Percentiles rank a stretch among this genome's conserved stretches.
Conservation (phyloP, 208 protist species). For the Trypanosoma melophagium region DNA sequence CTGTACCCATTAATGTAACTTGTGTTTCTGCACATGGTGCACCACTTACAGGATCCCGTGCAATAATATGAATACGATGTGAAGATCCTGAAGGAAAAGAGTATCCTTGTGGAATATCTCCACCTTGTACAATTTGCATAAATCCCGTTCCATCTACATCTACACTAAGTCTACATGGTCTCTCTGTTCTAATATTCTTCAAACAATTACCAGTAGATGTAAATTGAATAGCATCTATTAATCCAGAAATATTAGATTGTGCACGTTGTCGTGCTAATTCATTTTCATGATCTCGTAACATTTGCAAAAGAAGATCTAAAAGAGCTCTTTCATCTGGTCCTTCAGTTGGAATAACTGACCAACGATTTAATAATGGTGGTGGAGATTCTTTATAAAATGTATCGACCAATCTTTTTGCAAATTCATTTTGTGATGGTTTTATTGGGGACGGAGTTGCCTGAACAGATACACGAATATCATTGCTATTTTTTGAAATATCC, state of each 20-base stretch:
- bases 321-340: constrained; percentile 21
- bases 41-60: constrained; percentile 48
- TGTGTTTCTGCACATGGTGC: constrained; percentile 37
- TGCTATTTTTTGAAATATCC: neutral
- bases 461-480: constrained; percentile 14
- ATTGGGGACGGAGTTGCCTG: neutral
- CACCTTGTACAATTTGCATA: constrained; percentile 55
- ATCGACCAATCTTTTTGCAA: constrained; percentile 22
- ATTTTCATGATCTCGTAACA: constrained; percentile 25
- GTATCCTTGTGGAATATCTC: constrained; percentile 52
- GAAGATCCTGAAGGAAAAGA: constrained; percentile 31
- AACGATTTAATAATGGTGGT: constrained; percentile 14
- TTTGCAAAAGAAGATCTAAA: constrained; percentile 23
- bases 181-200: constrained; percentile 60
- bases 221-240: constrained; percentile 53
- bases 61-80: constrained; percentile 63
- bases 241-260: neutral
- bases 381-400: constrained; percentile 11
- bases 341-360: constrained; percentile 22
- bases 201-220: constrained; percentile 59
- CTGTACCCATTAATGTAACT: constrained; percentile 48
- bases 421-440: neutral
- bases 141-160: constrained; percentile 54
- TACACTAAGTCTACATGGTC: constrained; percentile 50
- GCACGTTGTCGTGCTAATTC: constrained; percentile 7